These are phyloP conservation scores for Dictyostelium brefeldianum DNA, from an alignment of 78 protist species.

Conservation along the genomic window DNA sequence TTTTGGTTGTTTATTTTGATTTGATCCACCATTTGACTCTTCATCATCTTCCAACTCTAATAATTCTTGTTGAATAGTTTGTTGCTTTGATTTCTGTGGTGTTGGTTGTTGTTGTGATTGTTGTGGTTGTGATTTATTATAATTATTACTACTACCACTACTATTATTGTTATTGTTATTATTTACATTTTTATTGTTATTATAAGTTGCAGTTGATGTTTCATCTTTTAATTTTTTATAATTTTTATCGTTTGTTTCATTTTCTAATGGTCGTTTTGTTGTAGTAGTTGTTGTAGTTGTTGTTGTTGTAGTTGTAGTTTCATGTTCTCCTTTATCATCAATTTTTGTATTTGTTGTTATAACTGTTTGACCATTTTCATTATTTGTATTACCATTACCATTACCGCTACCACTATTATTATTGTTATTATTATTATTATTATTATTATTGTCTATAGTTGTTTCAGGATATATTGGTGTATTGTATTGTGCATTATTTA, in stretches of 20 bases:
- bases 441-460: neutral
- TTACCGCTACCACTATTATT: neutral
- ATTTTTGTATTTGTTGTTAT: neutral
- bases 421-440: neutral
- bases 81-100: constrained; percentile 17
- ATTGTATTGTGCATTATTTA: too few relatives aligned
- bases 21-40: neutral
- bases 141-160: neutral
- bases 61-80: constrained; percentile 14
- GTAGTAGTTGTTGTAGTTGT: neutral
- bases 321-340: constrained; percentile 4
- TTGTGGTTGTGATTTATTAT: constrained; percentile 3
- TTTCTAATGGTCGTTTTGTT: neutral
- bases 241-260: neutral
- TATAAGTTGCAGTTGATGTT: neutral
- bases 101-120: neutral
- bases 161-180: neutral
- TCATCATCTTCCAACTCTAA: neutral
- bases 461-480: neutral
- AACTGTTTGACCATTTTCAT: neutral
- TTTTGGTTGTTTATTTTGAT: neutral
- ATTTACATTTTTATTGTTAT: neutral
- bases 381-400: neutral
- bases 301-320: neutral
- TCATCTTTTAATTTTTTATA: neutral